Evolutionary conservation across 2,329 filamentous ascomycete genomes (phyloP), one percentile per base, ranked within the genome.

Genomic region (Xylaria sp.): DNA sequence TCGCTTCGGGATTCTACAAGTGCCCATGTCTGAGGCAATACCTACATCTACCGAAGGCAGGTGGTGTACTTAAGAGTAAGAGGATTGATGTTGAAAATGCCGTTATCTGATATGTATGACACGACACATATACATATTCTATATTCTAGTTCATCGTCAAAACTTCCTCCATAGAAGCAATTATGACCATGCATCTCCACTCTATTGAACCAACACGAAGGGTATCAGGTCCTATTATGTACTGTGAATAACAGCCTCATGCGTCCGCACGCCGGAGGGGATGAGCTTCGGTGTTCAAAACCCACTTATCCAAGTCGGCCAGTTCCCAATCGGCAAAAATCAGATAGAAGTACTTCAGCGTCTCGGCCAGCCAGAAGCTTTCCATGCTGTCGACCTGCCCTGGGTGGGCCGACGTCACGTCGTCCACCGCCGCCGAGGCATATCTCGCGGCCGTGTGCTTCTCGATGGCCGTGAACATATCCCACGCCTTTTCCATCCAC

Each of bases 321-420:
- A 84, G 68, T 52, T 79, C 74, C 54, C 82, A 84, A 39, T 86
- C 82, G 26, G 76, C 76, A 65, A 87, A 88, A 7, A 86, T 76
- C 51, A 88, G 71, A 57, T 84, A 88, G 60, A 86, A 86, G 68
- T 88, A 88, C 69, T 88, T 88, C 47, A 88, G 71, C 60, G 85
- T 87, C 72, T 88, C 84, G 1, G 84, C 84, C 37, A 89, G 76
- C 87, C 88, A 91, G 69, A 90, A 91, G 57, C 85, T 89, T 75
- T 91, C 87, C 87, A 90, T 90, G 47, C 80, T 80, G 66, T 71
- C 68, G 21, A 72, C 60, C 43, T 67, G 63, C 29, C 44, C 37
- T 20, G 65, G 64, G n/a, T 63, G 52, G 46, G 54, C 48, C 56
- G 66, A 18, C 73, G 39, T 87, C 21, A 91, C 85, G 63, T 91